These are phyloP conservation scores for Boletus pseudo-olivaceus DNA, from an alignment of 768 basidiomycete species.

Conservation along the genomic window DNA sequence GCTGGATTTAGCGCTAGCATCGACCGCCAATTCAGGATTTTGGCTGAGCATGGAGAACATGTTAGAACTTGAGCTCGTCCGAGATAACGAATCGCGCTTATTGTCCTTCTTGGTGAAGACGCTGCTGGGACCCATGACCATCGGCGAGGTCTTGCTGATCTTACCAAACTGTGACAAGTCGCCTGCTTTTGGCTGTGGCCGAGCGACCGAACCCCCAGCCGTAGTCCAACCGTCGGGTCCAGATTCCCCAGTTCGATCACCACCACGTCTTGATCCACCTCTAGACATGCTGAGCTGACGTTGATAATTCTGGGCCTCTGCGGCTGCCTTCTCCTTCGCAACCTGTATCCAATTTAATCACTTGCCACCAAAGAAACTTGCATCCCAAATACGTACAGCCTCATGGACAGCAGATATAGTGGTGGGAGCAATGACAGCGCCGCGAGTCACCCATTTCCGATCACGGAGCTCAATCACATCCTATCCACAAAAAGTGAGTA, in stretches of 20 bases:
- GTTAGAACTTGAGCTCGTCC: conserved; percentile 76
- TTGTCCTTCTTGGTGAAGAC: conserved; percentile 75
- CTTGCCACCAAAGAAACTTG: not conserved
- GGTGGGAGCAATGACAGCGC: conserved; percentile 70
- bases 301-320: conserved; percentile 56
- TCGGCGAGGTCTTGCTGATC: conserved; percentile 65
- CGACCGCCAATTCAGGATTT: conserved; percentile 52
- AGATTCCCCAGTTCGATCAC: conserved; percentile 58
- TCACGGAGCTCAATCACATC: conserved; percentile 88
- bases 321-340: conserved; percentile 75
- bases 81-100: conserved; percentile 73
- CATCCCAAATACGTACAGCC: conserved; percentile 49
- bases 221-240: conserved; percentile 90
- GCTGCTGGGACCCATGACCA: conserved; percentile 81
- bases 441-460: conserved; percentile 76
- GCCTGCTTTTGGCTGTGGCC: conserved; percentile 73
- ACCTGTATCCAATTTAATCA: conserved; percentile 42
- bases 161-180: conserved; percentile 88
- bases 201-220: conserved; percentile 47
- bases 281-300: conserved; percentile 80
- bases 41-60: conserved; percentile 87
- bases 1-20: conserved; percentile 51
- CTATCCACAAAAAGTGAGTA: conserved; percentile 38
- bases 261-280: conserved; percentile 85
- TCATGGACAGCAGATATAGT: conserved; percentile 90